Base-by-base conservation (phyloP, 2,329 filamentous ascomycete species). In the Exophiala dermatitidis region DNA sequence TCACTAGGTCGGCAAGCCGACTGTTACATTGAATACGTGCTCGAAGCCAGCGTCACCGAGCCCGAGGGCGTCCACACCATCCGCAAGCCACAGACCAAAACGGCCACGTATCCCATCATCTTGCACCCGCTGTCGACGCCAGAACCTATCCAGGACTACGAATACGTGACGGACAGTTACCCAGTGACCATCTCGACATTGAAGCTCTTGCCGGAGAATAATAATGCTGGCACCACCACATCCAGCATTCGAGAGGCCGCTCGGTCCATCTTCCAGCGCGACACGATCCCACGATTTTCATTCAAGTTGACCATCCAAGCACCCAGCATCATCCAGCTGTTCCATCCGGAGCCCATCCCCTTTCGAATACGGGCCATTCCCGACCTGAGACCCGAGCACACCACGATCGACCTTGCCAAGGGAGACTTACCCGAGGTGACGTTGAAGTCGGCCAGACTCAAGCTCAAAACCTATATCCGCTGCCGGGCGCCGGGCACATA, bases 11-110 rank as follows among this genome's bases (percentile, higher is more conserved):
- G 54, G 9, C 44, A 53, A 12, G 47, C 50, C 1, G 51, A 55
- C 19, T 56, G 48, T 34, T 62, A 58, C 50, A 51, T 62, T 30
- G 60, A 62, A 37, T 62, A 62, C 45, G 58, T 62, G 5, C 53
- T 62, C n/a, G 51, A 52, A 19, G 55, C 49, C 8, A 54, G 42
- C n/a, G 26, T 62, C 32, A 59, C 50, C 12, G 60, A 62, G 44
- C 54, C 60, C 7, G 48, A 55, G n/a, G 60, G 56, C 28, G 31
- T 53, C 5, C 56, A 59, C n/a, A 48, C 50, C 26, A 51, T 60
- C 36, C 52, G 57, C 30, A 51, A 50, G 26, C 50, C 54, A 5
- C 48, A 59, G 36, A 53, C 46, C 32, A 56, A 56, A 38, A 55
- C 45, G 1, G 56, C 56, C 5, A 53, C 48, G 5, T 42, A 51